These are phyloP conservation scores for Rhodotorula glutinis DNA, from an alignment of 1,284 basidiomycete species.

Conservation along the genomic window DNA sequence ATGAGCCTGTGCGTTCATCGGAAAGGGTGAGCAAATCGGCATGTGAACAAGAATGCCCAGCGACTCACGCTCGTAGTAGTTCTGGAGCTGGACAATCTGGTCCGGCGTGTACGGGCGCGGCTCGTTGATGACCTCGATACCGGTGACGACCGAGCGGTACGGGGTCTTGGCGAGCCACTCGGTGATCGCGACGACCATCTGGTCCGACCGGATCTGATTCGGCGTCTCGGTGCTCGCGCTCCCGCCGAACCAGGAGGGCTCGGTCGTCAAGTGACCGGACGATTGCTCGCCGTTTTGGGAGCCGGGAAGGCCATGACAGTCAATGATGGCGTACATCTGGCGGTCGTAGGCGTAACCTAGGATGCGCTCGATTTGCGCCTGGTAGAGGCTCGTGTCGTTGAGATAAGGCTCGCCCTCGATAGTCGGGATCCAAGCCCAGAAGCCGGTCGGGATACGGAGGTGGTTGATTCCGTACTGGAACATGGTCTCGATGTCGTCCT, in stretches of 20 bases:
- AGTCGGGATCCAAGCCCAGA: constrained; percentile 45
- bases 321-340: constrained; percentile 50
- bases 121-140: constrained; percentile 43
- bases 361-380: constrained; percentile 38
- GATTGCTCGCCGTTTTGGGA: constrained; percentile 48
- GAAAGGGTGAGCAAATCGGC: neutral
- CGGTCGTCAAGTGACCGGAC: constrained; percentile 37
- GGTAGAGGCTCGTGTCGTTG: constrained; percentile 35
- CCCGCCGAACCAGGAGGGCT: constrained; percentile 24
- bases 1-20: constrained; percentile 27
- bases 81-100: constrained; percentile 40
- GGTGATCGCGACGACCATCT: constrained; percentile 42
- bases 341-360: constrained; percentile 57
- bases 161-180: constrained; percentile 41
- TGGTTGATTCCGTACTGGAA: constrained; percentile 44
- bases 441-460: constrained; percentile 50
- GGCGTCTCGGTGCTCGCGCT: constrained; percentile 18
- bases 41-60: no score
- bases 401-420: constrained; percentile 43
- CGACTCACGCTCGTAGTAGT: constrained; percentile 39
- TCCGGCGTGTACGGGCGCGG: constrained; percentile 43
- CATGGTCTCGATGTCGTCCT: constrained; percentile 48
- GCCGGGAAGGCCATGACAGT: constrained; percentile 52
- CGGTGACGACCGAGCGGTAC: constrained; percentile 43
- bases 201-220: constrained; percentile 41